Evolutionary conservation across 116 monocot genomes (phyloP).

Genomic region (Dioscorea cayenensis): DNA sequence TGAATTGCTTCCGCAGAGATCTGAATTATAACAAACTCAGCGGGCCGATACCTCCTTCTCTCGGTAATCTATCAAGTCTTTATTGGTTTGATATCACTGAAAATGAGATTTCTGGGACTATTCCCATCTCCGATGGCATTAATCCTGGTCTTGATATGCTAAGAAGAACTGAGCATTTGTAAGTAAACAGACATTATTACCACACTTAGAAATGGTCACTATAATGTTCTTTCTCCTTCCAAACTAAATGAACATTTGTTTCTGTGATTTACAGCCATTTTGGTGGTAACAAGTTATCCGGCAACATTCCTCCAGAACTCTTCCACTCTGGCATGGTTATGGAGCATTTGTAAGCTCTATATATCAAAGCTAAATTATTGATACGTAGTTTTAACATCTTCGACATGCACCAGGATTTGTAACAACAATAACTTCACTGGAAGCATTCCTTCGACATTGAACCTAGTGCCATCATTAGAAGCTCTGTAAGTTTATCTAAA

Average conservation of each 20-base stretch:
- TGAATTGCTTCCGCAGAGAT: conserved; percentile 30
- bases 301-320: conserved; percentile 60
- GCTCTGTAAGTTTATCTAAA: conserved; percentile 58
- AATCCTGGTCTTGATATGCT: conserved; percentile 70
- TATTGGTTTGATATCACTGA: conserved; percentile 81
- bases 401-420: conserved; percentile 43
- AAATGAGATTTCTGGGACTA: conserved; percentile 56
- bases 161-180: conserved; percentile 73
- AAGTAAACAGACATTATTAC: conserved; percentile 16
- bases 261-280: conserved; percentile 52
- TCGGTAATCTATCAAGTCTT: conserved; percentile 65
- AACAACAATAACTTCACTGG: conserved; percentile 77
- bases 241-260: neutral
- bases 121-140: conserved; percentile 28
- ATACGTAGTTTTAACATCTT: too few relatives aligned
- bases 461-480: conserved; percentile 42
- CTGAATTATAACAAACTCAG: conserved; percentile 82
- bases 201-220: neutral
- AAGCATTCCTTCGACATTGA: conserved; percentile 61
- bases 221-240: neutral
- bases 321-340: conserved; percentile 69
- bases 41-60: conserved; percentile 61
- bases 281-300: conserved; percentile 76
- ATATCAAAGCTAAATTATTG: too few relatives aligned
- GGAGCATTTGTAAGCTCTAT: conserved; percentile 63